A percentile compares a stretch with the other conserved stretches of the same genome.
Conservation (phyloP, 768 basidiomycete genomes). For the Lentinula boryana region DNA sequence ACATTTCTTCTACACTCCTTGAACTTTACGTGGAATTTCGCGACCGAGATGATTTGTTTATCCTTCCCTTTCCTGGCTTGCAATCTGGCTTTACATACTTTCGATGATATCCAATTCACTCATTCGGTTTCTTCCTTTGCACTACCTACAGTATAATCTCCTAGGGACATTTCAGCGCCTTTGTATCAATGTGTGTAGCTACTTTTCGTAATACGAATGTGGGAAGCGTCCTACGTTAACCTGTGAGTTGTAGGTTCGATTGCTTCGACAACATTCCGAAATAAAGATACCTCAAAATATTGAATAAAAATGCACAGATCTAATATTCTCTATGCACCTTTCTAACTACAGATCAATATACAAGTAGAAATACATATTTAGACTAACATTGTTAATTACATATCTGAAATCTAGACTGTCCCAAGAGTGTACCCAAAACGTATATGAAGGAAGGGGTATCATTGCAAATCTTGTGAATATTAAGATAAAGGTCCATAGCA, state of each 20-base stretch:
- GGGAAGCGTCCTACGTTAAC: background rate
- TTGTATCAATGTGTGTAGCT: background rate
- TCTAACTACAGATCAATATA: background rate
- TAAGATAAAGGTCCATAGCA: background rate
- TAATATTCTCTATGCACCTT: background rate
- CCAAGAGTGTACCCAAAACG: background rate
- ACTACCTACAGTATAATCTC: background rate
- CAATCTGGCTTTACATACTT: constrained; percentile 13
- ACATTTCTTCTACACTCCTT: background rate
- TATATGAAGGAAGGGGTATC: background rate
- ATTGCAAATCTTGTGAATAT: background rate
- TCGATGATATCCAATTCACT: constrained; percentile 9
- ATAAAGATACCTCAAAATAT: too few species aligned
- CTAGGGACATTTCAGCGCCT: constrained; percentile 2
- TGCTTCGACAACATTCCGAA: too few species aligned
- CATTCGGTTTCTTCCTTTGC: constrained; percentile 12
- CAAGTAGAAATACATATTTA: background rate
- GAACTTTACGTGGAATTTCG: background rate
- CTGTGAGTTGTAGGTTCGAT: background rate
- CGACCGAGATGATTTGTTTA: background rate
- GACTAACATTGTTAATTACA: background rate
- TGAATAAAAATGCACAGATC: too few species aligned
- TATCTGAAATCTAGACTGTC: background rate
- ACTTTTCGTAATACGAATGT: background rate
- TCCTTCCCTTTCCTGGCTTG: constrained; percentile 7